phyloP scores from a whole-genome alignment of 2,329 filamentous ascomycete genomes.

The Helotiales sp. region DNA sequence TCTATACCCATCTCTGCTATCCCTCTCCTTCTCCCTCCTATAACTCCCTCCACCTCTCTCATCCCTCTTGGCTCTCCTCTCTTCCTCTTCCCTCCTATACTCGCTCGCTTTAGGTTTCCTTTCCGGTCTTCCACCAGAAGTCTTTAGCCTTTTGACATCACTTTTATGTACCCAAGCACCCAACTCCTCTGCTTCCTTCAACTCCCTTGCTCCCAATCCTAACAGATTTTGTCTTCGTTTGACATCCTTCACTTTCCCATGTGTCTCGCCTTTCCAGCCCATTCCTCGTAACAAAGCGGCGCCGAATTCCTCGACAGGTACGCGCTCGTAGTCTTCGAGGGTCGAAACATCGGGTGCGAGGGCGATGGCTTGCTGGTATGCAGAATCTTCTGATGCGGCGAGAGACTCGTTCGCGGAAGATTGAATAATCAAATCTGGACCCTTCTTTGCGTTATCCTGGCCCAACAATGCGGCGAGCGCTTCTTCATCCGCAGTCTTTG shows the following conservation, averaged over 20 bases:
- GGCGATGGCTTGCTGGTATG: slow-evolving; percentile 68
- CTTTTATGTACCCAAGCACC: slow-evolving; percentile 77
- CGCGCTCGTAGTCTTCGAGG: slow-evolving; percentile 80
- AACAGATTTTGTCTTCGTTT: slow-evolving; percentile 77
- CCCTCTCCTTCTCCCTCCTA: slow-evolving; percentile 29
- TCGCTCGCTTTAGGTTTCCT: slow-evolving; percentile 37
- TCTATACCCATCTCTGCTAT: slow-evolving; percentile 28
- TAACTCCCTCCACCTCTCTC: too few species aligned
- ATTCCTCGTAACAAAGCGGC: slow-evolving; percentile 87
- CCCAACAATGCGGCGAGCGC: slow-evolving; percentile 69
- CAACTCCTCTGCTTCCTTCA: slow-evolving; percentile 70
- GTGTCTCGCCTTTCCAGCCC: slow-evolving; percentile 80
- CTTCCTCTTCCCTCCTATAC: slow-evolving; percentile 42
- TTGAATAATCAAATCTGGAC: slow-evolving; percentile 54
- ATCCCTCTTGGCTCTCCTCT: slow-evolving; percentile 42
- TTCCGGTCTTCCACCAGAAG: slow-evolving; percentile 38
- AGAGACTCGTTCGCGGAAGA: slow-evolving; percentile 23
- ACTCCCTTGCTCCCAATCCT: slow-evolving; percentile 84
- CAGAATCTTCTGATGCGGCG: slow-evolving; percentile 57
- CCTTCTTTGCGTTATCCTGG: slow-evolving; percentile 46
- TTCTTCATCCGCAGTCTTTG: slow-evolving; percentile 56
- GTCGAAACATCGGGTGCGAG: slow-evolving; percentile 74
- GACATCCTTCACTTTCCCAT: slow-evolving; percentile 60
- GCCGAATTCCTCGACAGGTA: slow-evolving; percentile 94
- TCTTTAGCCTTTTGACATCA: slow-evolving; percentile 50